Evolutionary conservation across 2,329 filamentous ascomycete species (phyloP), one percentile per base, ranked within the genome.

Genomic region (Amesomyces nigricolor): DNA sequence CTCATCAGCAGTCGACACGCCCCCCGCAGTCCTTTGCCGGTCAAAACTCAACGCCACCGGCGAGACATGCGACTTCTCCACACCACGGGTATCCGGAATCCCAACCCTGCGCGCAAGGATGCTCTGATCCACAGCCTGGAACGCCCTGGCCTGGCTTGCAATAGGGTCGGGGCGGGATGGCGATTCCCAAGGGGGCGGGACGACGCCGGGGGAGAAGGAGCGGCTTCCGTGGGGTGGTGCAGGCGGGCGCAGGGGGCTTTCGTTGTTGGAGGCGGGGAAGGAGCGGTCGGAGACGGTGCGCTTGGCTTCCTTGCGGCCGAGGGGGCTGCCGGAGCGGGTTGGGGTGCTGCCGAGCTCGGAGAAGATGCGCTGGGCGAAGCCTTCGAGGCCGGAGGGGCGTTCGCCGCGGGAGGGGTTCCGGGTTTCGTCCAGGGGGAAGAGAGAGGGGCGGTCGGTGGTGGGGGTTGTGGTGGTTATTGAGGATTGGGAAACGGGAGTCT

Each of bases 111-210:
- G 73, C 0, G 78, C 74, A 0, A 86, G 72, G 46, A 85, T 85
- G 47, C 77, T 79, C 65, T 85, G 82, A 55, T 86, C 83, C 19
- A 85, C 74, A 1, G 81, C 82, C n/a, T 81, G 78, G 67, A 85
- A 86, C 0, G 80, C 81, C 8, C 80, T 79, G 40, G 75, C 73
- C 63, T 85, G 81, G 58, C 75, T 79, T 10, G 72, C 71, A 3
- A 78, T 51, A 14, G 43, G 43, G 37, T 56, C 53, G 14, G 46
- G 38, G 10, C 32, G 37, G 22, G 22, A 9, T 16, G 22, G 22
- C 22, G 22, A 26, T 19, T 51, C 48, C 47, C 53, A 54, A 4
- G 43, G 38, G 19, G 16, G 6, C 7, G 51, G 16, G 32, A 13
- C 32, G 53, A 71, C 72, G 42, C 61, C 63, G 0, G 75, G 72